These are phyloP conservation scores for Eremothecium cymbalariae DNA, from an alignment of 1,139 yeast species.

Conservation along the genomic window DNA sequence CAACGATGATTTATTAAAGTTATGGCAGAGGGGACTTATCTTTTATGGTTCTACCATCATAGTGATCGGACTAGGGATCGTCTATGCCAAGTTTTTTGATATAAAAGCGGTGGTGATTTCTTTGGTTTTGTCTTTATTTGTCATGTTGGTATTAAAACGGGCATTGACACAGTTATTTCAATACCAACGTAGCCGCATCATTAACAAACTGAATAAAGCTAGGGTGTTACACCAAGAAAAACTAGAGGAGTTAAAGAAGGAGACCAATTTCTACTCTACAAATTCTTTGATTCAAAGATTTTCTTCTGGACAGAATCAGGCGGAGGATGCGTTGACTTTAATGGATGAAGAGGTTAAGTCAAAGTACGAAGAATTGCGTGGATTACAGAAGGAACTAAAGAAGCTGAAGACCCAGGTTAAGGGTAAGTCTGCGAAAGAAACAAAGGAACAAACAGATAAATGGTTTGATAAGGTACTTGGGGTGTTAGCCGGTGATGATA, in stretches of 20 bases:
- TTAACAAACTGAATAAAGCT: slow-evolving; percentile 33
- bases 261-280: slow-evolving; percentile 72
- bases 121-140: slow-evolving; percentile 9
- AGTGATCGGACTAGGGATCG: slow-evolving; percentile 10
- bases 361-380: slow-evolving; percentile 36
- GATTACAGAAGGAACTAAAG: slow-evolving; percentile 34
- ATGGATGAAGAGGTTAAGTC: slow-evolving; percentile 38
- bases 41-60: slow-evolving; percentile 18
- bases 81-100: slow-evolving; percentile 9
- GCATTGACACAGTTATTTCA: slow-evolving; percentile 12
- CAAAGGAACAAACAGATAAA: slow-evolving; percentile 16
- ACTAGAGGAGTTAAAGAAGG: slow-evolving; percentile 66
- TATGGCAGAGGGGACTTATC: slow-evolving; percentile 16
- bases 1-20: slow-evolving; percentile 14
- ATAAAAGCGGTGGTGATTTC: slow-evolving; percentile 2
- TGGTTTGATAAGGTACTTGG: slow-evolving; percentile 31
- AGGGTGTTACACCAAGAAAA: slow-evolving; percentile 49
- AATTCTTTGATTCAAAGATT: slow-evolving; percentile 63
- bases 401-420: slow-evolving; percentile 10
- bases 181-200: slow-evolving; percentile 8
- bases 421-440: slow-evolving; percentile 10
- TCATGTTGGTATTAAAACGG: slow-evolving; percentile 10
- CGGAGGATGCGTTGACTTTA: slow-evolving; percentile 30
- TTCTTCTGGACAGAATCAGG: slow-evolving; percentile 37
- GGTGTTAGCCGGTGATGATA: slow-evolving; percentile 25